phyloP scores from a whole-genome alignment of 2,329 filamentous ascomycete species.

The Aspergillus versicolor region DNA sequence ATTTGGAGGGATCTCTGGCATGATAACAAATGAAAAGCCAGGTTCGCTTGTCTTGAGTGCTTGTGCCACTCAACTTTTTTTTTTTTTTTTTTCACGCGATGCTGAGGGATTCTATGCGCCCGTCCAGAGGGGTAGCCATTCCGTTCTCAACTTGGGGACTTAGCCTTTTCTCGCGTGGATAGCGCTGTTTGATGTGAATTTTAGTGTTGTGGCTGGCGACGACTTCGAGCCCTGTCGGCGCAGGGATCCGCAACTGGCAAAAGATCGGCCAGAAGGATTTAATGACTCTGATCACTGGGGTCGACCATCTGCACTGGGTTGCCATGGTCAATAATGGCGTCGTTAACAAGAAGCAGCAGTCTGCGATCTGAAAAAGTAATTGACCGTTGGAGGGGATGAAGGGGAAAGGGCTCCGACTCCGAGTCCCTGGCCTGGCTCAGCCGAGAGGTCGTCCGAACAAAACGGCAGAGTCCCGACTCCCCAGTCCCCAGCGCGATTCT shows the following conservation, averaged over 20 bases:
- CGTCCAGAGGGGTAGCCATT: not conserved
- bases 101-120: slow-evolving; percentile 6
- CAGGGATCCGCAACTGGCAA: slow-evolving; percentile 1
- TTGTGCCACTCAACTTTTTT: not conserved
- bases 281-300: not conserved
- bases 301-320: too few relatives aligned
- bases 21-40: not conserved
- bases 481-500: too few relatives aligned
- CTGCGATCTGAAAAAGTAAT: too few relatives aligned
- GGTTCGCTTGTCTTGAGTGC: not conserved
- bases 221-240: not conserved
- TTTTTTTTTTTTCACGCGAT: not conserved
- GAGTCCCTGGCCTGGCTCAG: too few relatives aligned
- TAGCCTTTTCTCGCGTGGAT: not conserved
- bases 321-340: too few relatives aligned
- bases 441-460: too few relatives aligned
- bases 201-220: not conserved
- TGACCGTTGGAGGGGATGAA: too few relatives aligned
- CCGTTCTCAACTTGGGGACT: not conserved
- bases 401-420: too few relatives aligned
- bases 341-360: too few relatives aligned
- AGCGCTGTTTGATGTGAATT: not conserved
- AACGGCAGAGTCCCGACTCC: too few relatives aligned
- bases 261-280: slow-evolving; percentile 1
- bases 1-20: not conserved